Evolutionary conservation across 2,329 filamentous ascomycete species (phyloP), one percentile per base, ranked within the genome.

Genomic region (Emericellopsis cladophorae): DNA sequence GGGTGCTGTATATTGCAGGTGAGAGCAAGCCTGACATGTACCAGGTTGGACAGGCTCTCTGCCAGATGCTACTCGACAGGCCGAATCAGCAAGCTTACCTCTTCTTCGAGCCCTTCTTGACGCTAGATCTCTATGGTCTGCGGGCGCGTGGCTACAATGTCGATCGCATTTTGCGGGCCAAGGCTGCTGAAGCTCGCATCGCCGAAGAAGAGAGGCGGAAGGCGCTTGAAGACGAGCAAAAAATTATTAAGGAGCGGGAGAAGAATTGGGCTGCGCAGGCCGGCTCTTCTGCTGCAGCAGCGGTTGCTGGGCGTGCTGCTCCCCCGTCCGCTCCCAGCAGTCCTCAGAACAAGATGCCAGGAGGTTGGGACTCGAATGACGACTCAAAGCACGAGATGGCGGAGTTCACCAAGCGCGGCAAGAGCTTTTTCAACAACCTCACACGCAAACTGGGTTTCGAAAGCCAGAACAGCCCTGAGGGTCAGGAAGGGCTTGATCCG

Each of bases 141-240:
- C 81, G 86, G 51, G 79, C 80, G 45, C 86, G 92, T 47, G 92
- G 92, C 2, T 96, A 95, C 67, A 96, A 98, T 49, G 92, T 98
- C 32, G 87, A 95, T 54, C 82, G 92, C 39, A 96, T 98, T 46
- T 70, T 98, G 18, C 78, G 86, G 31, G 82, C 82, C 41, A 93
- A 93, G 63, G 87, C 84, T 16, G 84, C 85, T 3, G 88, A 96
- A 58, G 85, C 86, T 6, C 77, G 85, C 40, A 79, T 96, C 48
- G 88, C 87, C 0, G 89, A 95, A 54, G 83, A 84, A 51, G 79
- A 87, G 56, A 75, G 84, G 38, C 79, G 82, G 52, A 81, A 81
- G 52, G 79, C 84, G 31, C 59, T 88, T 6, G 82, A 84, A 46
- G 75, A 77, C 37, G 86, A 94, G 53, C 76, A 81, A 48, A 74